Conservation (phyloP, 2,329 filamentous ascomycete species). For the Fusarium bulbicola region DNA sequence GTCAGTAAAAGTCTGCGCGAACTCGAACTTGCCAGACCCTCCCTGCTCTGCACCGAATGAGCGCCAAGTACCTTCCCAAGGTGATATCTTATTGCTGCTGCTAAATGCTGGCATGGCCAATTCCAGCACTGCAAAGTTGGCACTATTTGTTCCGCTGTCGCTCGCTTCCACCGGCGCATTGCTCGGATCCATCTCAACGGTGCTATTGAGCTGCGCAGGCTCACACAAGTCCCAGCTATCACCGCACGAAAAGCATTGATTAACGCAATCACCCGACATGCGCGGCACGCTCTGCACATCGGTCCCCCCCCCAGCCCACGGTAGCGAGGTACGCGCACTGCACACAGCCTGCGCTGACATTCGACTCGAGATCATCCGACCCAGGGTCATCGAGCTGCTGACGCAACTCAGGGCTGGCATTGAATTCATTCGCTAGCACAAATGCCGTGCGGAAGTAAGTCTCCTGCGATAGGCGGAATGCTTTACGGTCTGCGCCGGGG, state of each 20-base stretch:
- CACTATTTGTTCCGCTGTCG: neutral
- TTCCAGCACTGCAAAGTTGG: neutral
- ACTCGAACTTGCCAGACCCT: conserved; percentile 1
- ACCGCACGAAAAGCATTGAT: neutral
- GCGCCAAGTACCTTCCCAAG: conserved; percentile 1
- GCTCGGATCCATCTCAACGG: neutral
- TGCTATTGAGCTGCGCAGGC: neutral
- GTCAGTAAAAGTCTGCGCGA: neutral
- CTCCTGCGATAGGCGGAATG: neutral
- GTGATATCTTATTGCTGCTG: neutral
- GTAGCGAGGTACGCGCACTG: neutral
- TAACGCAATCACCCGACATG: neutral
- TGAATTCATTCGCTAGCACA: neutral
- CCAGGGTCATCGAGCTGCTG: neutral
- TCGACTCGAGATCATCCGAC: neutral
- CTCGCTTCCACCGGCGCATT: neutral
- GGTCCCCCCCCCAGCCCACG: neutral
- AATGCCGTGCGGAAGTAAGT: neutral
- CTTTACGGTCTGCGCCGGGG: neutral
- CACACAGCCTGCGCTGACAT: neutral
- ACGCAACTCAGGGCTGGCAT: neutral
- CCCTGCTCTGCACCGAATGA: neutral
- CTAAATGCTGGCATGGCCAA: neutral
- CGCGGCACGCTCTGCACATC: neutral
- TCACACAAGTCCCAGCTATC: neutral